These are phyloP conservation scores for Triglochin maritima DNA, from an alignment of 106 monocot species.

Conservation along the genomic window DNA sequence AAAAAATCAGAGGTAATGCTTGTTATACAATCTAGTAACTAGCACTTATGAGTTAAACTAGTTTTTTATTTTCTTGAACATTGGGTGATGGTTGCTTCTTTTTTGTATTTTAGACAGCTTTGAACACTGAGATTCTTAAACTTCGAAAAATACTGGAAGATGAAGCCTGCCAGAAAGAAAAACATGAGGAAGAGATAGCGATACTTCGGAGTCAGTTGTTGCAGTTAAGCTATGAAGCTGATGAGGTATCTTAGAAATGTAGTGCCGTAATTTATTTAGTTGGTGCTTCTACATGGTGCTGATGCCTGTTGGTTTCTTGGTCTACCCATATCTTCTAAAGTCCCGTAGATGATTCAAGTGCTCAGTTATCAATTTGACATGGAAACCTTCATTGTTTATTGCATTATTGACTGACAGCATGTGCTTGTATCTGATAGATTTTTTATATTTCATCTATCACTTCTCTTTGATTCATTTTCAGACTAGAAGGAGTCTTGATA, in stretches of 20 bases:
- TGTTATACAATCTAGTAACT: not conserved
- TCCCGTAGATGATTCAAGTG: not conserved
- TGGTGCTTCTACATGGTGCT: not conserved
- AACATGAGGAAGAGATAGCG: conserved; percentile 88
- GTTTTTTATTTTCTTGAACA: not conserved
- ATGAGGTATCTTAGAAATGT: conserved; percentile 46
- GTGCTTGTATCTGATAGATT: not conserved
- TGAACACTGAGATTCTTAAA: conserved; percentile 56
- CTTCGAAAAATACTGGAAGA: conserved; percentile 72
- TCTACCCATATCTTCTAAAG: not conserved
- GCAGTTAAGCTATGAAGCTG: conserved; percentile 84
- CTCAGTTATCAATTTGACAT: not conserved
- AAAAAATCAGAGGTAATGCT: conserved; percentile 70
- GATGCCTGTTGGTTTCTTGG: not conserved
- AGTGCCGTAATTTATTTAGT: not conserved
- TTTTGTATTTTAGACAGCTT: conserved; percentile 40
- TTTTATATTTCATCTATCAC: not conserved
- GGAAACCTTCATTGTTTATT: not conserved
- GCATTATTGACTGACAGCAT: not conserved
- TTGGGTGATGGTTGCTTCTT: not conserved
- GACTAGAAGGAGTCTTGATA: conserved; percentile 89
- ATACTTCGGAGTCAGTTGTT: conserved; percentile 66
- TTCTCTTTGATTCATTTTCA: conserved; percentile 14
- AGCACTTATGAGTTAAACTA: not conserved
- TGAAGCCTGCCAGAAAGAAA: conserved; percentile 77